Base-by-base conservation (phyloP, 768 basidiomycete genomes). In the Chalciporus piperatus region DNA sequence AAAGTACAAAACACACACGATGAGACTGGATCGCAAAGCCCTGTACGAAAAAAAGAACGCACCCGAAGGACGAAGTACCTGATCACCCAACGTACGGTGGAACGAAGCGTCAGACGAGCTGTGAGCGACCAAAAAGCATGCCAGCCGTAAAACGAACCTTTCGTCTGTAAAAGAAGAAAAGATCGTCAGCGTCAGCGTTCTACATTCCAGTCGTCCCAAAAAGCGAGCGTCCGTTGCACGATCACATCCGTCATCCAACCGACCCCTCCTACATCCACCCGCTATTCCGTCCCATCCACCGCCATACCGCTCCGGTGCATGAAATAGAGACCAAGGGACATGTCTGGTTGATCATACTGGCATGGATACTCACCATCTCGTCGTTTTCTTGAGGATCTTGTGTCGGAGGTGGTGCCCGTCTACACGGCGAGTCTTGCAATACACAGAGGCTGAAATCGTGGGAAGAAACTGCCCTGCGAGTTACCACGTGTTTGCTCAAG, bases 11-110 rank as follows among this genome's bases (percentile, higher is more conserved):
- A 47, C 45, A 32, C 10, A 33, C 28, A 38, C 22, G 32, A n/a
- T n/a, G 38, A 47, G 19, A 9, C 25, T 23, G 19, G 20, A 14
- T 40, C 16, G 27, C 37, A 19, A 17, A 35, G 14, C 41, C 45
- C 8, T 19, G 32, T 27, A 19, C 28, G 16, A 22, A 44, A 47
- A 41, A 16, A 27, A 13, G 42, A 9, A 86, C 89, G 70, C 68
- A 92, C 89, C 89, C 90, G 72, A 95, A 95, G 70, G 93, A 94
- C 72, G 93, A 93, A 69, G 93, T 95, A 85, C 93, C 92, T 91
- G 71, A 59, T 66, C 67, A 60, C n/a, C 48, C 6, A n/a, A 38
- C 43, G 16, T 32, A 44, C 25, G 25, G 19, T 12, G 16, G 32
- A 47, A 25, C 33, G 14, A 40, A 16, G 7, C 30, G 30, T 32